Evolutionary conservation across 305 asterid genomes (phyloP).

Genomic region (Nicotiana rustica): DNA sequence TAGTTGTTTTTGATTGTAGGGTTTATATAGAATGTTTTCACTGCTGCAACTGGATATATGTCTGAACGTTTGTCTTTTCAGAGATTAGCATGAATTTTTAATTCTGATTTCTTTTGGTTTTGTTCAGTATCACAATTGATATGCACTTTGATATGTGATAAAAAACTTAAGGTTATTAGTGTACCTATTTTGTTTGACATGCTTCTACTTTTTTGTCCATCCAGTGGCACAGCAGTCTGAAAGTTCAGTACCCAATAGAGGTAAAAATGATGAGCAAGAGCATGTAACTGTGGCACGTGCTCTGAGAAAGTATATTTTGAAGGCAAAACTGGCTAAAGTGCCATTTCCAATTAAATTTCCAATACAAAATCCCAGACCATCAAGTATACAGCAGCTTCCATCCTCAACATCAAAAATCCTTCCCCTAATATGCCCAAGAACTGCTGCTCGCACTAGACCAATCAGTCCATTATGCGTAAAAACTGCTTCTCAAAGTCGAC

Average conservation of each 20-base stretch:
- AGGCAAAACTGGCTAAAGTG: slow-evolving; percentile 64
- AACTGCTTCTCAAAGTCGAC: slow-evolving; percentile 45
- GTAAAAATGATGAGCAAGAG: slow-evolving; percentile 80
- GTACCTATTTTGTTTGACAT: not conserved
- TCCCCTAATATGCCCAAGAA: slow-evolving; percentile 76
- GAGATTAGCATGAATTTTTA: not conserved
- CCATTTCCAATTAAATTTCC: slow-evolving; percentile 84
- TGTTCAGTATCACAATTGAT: not conserved
- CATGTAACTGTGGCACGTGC: slow-evolving; percentile 90
- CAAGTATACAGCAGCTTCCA: slow-evolving; percentile 57
- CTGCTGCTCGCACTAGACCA: slow-evolving; percentile 61
- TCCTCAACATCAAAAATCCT: slow-evolving; percentile 82
- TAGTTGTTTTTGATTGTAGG: not conserved
- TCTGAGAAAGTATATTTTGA: slow-evolving; percentile 67
- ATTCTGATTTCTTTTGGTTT: not conserved
- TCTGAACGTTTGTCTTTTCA: not conserved
- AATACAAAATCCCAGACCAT: slow-evolving; percentile 59
- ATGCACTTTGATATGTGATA: not conserved
- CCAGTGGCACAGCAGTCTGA: slow-evolving; percentile 79
- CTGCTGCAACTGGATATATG: not conserved
- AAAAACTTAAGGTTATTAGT: not conserved
- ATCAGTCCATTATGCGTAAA: slow-evolving; percentile 47
- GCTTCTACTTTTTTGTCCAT: slow-evolving; percentile 30
- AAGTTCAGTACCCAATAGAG: slow-evolving; percentile 55
- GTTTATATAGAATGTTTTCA: not conserved